Evolutionary conservation across 1,284 basidiomycete genomes (phyloP).

Genomic region (Stereum hirsutum): DNA sequence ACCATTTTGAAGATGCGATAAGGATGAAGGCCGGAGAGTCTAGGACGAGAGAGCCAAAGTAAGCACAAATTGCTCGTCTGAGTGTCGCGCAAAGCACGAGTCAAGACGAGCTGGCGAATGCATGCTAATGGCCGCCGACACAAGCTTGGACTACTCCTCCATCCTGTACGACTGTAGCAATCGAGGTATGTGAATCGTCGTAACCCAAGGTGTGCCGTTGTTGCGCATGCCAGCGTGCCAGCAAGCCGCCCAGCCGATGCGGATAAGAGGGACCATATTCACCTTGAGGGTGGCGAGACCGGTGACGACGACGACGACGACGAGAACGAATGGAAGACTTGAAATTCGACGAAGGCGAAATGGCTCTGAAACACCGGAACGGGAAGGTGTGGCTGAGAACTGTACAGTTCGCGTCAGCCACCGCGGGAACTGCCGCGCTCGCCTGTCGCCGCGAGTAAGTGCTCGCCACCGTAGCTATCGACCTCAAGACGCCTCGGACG

Average conservation of each 20-base stretch:
- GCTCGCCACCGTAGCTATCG: not conserved
- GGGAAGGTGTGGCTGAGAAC: conserved; percentile 14
- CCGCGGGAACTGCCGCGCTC: conserved; percentile 9
- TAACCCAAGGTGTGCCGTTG: conserved; percentile 15
- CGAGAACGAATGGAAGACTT: conserved; percentile 9
- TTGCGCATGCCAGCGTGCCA: conserved; percentile 8
- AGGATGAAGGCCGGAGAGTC: conserved; percentile 14
- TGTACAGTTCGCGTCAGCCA: conserved; percentile 18
- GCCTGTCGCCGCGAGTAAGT: not conserved
- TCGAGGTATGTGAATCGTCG: conserved; percentile 8
- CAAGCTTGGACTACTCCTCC: no score
- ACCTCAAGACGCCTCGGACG: conserved; percentile 1
- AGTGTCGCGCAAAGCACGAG: conserved; percentile 80
- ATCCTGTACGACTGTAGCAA: conserved; percentile 10
- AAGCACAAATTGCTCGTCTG: conserved; percentile 47
- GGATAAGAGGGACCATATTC: conserved; percentile 20
- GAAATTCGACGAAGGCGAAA: no score
- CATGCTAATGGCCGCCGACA: conserved; percentile 10
- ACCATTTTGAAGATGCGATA: conserved; percentile 49
- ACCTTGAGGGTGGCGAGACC: conserved; percentile 23
- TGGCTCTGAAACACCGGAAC: conserved; percentile 1
- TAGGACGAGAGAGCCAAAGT: conserved; percentile 20
- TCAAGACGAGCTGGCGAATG: conserved; percentile 49
- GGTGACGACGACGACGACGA: conserved; percentile 16
- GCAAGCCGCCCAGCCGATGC: no score